Evolutionary conservation across 1,284 basidiomycete species (phyloP).

Genomic region (Xerocomus amazonicus): DNA sequence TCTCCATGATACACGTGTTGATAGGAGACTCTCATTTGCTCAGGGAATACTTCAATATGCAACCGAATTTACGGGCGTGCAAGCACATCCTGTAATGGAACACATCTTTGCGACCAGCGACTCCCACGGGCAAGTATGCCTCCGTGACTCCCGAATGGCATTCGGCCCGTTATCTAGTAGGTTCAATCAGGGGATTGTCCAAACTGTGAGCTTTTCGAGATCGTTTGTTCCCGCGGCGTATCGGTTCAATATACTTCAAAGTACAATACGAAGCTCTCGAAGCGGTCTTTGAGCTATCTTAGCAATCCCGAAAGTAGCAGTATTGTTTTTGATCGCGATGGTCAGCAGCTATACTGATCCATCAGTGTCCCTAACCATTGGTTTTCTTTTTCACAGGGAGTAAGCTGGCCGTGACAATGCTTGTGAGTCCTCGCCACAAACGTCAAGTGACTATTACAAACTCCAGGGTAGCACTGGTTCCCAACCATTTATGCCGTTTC

Average conservation of each 20-base stretch:
- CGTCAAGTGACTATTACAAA: conserved; percentile 2
- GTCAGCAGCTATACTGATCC: conserved; percentile 33
- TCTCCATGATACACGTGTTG: conserved; percentile 50
- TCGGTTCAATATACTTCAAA: conserved; percentile 28
- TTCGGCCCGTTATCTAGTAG: conserved; percentile 51
- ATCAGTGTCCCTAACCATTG: conserved; percentile 6
- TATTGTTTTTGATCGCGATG: conserved; percentile 60
- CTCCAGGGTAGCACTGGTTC: conserved; percentile 48
- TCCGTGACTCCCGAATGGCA: conserved; percentile 75
- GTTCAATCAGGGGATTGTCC: conserved; percentile 51
- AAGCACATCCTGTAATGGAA: conserved; percentile 61
- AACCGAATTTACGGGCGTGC: conserved; percentile 56
- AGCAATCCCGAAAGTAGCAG: conserved; percentile 64
- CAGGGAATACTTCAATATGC: conserved; percentile 49
- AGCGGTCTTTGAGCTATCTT: conserved; percentile 37
- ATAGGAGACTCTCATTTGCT: conserved; percentile 35
- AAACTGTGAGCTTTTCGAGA: conserved; percentile 37
- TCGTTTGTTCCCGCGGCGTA: conserved; percentile 8
- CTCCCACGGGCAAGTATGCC: conserved; percentile 49
- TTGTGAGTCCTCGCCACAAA: conserved; percentile 41
- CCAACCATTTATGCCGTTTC: conserved; percentile 67
- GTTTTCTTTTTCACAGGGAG: conserved; percentile 40
- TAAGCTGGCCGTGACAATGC: conserved; percentile 59
- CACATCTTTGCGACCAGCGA: conserved; percentile 68
- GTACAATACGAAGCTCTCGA: conserved; percentile 65